Evolutionary conservation across 352 stramenopile genomes (phyloP).

Genomic region (Phytophthora citrophthora): DNA sequence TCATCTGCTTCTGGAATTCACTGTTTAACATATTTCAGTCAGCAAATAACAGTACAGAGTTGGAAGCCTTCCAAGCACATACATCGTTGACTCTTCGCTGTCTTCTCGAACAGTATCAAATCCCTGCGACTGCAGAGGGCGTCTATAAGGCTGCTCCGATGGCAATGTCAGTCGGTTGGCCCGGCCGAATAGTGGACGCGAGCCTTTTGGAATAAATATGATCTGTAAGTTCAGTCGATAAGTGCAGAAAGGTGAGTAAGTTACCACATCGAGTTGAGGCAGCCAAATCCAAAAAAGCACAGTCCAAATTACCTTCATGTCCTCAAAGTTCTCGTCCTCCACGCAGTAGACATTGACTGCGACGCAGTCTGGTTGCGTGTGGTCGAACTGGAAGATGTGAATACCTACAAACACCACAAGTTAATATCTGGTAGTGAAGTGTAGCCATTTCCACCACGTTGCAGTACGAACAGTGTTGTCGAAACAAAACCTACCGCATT

Average conservation of each 20-base stretch:
- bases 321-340: slow-evolving; percentile 83
- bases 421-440: slow-evolving; percentile 4
- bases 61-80: slow-evolving; percentile 13
- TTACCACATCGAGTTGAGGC: slow-evolving; percentile 25
- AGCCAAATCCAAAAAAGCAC: slow-evolving; percentile 10
- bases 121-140: slow-evolving; percentile 45
- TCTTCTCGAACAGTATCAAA: slow-evolving; percentile 54
- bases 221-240: slow-evolving; percentile 49
- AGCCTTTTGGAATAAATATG: slow-evolving; percentile 81
- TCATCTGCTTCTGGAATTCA: slow-evolving; percentile 81
- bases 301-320: slow-evolving; percentile 56
- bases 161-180: slow-evolving; percentile 47
- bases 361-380: slow-evolving; percentile 67
- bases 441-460: slow-evolving; percentile 15
- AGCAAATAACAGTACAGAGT: slow-evolving; percentile 1
- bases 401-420: slow-evolving; percentile 45
- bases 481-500: slow-evolving; percentile 60
- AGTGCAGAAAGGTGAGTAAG: slow-evolving; percentile 19
- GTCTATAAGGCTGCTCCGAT: slow-evolving; percentile 47
- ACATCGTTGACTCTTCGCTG: slow-evolving; percentile 63
- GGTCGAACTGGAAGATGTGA: slow-evolving; percentile 88
- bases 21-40: slow-evolving; percentile 17
- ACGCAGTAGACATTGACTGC: slow-evolving; percentile 86
- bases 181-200: slow-evolving; percentile 69
- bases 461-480: slow-evolving; percentile 7